Evolutionary conservation across 345 rosid species (phyloP), one percentile per base, ranked within the genome.

Genomic region (Sapria himalayana): DNA sequence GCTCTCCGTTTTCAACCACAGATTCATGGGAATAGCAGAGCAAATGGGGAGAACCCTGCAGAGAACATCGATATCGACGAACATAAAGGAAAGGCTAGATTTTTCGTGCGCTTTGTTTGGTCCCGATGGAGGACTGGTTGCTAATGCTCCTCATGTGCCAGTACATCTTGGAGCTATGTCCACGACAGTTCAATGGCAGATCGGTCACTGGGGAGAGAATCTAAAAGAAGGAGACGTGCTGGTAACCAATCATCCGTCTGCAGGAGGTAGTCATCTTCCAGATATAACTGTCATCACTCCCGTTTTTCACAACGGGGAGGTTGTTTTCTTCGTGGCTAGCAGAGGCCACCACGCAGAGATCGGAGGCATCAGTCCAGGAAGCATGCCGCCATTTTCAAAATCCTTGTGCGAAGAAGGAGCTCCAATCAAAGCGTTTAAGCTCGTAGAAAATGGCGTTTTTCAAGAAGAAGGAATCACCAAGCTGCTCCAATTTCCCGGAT

Each of bases 81-180:
- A 78, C 59, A 89, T 89, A 59, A 78, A 89, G 53, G 98, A 89
- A 55, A 59, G 94, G 57, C 52, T 86, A 52, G 97, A 86, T 65
- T 86, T 86, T 55, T 86, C 97, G 25, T 86, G 97, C 33, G 97
- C 97, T 44, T 82, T 86, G 29, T 86, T 86, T 56, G 72, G 86
- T 53, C 93, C 91, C 24, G 91, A 81, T 41, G 97, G 97, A 0
- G 94, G 94, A 19, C 67, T 86, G 33, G 94, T 81, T 32, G 94
- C 97, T 34, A 86, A 86, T 68, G 97, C 97, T 7, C 97, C 97
- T 20, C 97, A 86, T 51, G 93, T 86, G 41, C 97, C 94, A 9
- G 94, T 86, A 42, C 97, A 86, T 54, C 70, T 86, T 12, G 97
- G 97, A 52, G 94, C 97, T 40, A 86, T 81, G 97, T 86, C 94